phyloP scores from a whole-genome alignment of 2,329 filamentous ascomycete genomes.

The Ophiostoma triangulosporum region DNA sequence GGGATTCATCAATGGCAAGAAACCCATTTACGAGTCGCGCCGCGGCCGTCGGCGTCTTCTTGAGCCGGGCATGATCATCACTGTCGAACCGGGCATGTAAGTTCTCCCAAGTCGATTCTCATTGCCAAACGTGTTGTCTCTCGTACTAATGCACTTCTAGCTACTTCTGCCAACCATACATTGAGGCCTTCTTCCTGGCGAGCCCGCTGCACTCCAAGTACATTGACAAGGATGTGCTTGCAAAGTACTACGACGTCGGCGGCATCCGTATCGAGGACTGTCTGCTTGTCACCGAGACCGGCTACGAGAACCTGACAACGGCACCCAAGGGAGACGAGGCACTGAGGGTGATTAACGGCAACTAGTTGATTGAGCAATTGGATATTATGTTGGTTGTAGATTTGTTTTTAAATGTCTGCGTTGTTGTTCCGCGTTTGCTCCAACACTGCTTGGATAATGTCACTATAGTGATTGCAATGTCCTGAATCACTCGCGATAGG shows the following conservation, averaged over 20 bases:
- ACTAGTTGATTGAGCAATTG: not conserved
- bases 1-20: slow-evolving; percentile 4
- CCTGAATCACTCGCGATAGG: no score
- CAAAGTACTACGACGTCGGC: slow-evolving; percentile 62
- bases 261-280: slow-evolving; percentile 91
- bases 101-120: slow-evolving; percentile 18
- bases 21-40: not conserved
- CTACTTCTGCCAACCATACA: slow-evolving; percentile 63
- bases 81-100: slow-evolving; percentile 59
- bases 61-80: slow-evolving; percentile 54
- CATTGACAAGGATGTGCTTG: slow-evolving; percentile 52
- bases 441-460: no score
- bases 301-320: slow-evolving; percentile 71
- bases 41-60: slow-evolving; percentile 21
- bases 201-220: slow-evolving; percentile 44
- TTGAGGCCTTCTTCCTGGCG: slow-evolving; percentile 54
- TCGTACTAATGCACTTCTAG: slow-evolving; percentile 21
- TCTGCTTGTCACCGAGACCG: slow-evolving; percentile 62
- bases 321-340: slow-evolving; percentile 66
- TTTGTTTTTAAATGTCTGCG: no score
- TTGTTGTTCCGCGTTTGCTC: no score
- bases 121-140: no score
- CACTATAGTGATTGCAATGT: no score
- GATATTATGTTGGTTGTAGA: not conserved
- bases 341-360: slow-evolving; percentile 43